Evolutionary conservation across 495 filamentous ascomycete species (phyloP).

Genomic region (Xylaria curta): DNA sequence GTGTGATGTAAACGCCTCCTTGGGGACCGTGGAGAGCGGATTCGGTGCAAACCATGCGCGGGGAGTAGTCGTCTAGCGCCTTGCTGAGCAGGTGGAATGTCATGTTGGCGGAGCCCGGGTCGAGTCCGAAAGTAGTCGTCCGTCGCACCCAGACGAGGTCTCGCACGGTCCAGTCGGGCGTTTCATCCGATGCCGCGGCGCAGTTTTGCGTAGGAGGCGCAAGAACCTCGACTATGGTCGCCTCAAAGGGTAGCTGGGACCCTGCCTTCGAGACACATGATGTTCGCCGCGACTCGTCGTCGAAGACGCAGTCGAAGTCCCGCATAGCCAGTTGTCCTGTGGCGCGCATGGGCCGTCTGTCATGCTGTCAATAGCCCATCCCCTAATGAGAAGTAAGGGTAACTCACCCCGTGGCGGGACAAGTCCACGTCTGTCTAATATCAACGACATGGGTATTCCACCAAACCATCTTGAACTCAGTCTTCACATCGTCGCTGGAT

Average conservation of each 20-base stretch:
- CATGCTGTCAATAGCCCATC: neutral
- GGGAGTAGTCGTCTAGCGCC: conserved; percentile 16
- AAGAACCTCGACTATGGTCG: conserved; percentile 11
- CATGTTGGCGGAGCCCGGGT: conserved; percentile 3
- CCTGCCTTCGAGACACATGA: neutral
- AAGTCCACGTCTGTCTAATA: conserved; percentile 14
- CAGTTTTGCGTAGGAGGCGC: neutral
- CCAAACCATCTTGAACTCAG: conserved; percentile 20
- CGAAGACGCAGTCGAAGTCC: neutral
- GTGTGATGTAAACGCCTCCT: conserved; percentile 4
- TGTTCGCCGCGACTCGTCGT: neutral
- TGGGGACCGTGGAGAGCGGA: conserved; percentile 13
- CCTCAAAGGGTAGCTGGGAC: neutral
- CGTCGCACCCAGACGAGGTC: conserved; percentile 2
- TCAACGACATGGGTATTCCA: conserved; percentile 17
- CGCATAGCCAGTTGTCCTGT: neutral
- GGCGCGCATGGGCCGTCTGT: conserved; percentile 11
- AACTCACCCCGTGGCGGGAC: conserved; percentile 17
- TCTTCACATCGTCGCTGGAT: conserved; percentile 4
- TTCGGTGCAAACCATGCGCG: conserved; percentile 12
- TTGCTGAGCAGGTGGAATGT: conserved; percentile 4
- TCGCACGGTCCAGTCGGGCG: conserved; percentile 13
- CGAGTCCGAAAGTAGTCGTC: conserved; percentile 6
- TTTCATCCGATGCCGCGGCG: neutral
- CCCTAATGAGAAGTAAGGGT: neutral